phyloP scores from a whole-genome alignment of 108 stramenopile genomes.

The Pelagomonas calceolata region DNA sequence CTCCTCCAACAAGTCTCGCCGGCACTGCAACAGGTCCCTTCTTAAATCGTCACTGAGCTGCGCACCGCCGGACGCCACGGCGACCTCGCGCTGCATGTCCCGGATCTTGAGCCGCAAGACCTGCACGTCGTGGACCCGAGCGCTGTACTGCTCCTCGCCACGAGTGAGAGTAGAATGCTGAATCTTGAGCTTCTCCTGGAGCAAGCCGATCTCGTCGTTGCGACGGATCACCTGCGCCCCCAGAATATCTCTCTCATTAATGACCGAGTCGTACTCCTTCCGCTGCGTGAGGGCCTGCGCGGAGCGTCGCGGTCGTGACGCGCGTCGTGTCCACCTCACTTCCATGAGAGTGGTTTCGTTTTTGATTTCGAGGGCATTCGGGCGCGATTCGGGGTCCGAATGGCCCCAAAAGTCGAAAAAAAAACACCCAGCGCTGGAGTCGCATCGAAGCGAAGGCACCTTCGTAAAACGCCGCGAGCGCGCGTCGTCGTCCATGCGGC shows the following conservation, averaged over 20 bases:
- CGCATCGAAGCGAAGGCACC: no score
- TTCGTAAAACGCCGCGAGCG: no score
- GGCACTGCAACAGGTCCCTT: conserved; percentile 43
- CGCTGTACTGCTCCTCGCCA: conserved; percentile 57
- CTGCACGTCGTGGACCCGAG: conserved; percentile 53
- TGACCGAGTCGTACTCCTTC: conserved; percentile 60
- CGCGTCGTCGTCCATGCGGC: conserved; percentile 61
- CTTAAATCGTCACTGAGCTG: conserved; percentile 40
- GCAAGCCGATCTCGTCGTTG: conserved; percentile 69
- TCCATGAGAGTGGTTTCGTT: no score
- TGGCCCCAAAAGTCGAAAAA: no score
- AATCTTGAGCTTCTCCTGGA: conserved; percentile 72
- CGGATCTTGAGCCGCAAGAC: conserved; percentile 54
- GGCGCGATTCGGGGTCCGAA: no score
- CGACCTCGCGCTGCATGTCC: conserved; percentile 53
- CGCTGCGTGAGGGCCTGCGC: conserved; percentile 46
- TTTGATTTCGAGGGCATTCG: no score
- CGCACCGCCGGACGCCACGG: conserved; percentile 34
- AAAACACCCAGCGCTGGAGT: no score
- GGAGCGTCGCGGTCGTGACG: no score
- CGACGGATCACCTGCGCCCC: conserved; percentile 73
- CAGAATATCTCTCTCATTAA: conserved; percentile 72
- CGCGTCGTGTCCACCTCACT: no score
- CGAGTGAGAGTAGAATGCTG: conserved; percentile 55
- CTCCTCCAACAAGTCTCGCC: conserved; percentile 64